phyloP scores from a whole-genome alignment of 2,329 filamentous ascomycete genomes.

The Pseudogymnoascus sp. region DNA sequence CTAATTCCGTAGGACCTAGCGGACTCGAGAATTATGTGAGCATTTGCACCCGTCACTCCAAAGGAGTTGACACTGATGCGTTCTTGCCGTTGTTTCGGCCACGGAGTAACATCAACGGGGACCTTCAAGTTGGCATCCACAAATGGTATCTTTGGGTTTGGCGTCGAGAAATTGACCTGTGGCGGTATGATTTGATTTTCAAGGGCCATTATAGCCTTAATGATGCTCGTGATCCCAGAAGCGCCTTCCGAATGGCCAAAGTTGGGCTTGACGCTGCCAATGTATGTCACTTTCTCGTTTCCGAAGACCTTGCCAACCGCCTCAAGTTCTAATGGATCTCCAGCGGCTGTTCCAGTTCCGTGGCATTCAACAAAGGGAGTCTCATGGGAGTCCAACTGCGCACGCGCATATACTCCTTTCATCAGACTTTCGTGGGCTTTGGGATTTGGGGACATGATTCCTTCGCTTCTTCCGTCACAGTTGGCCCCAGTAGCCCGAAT shows the following conservation, averaged over 20 bases:
- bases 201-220: slow-evolving; percentile 24
- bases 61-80: slow-evolving; percentile 24
- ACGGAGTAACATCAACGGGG: not conserved
- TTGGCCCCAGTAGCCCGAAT: slow-evolving; percentile 36
- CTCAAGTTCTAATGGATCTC: slow-evolving; percentile 16
- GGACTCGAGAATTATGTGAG: slow-evolving; percentile 31
- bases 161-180: slow-evolving; percentile 27
- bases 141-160: slow-evolving; percentile 15
- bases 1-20: not conserved
- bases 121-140: not conserved
- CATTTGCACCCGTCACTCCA: slow-evolving; percentile 40
- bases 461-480: slow-evolving; percentile 37
- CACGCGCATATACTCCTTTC: slow-evolving; percentile 25
- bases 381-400: slow-evolving; percentile 11
- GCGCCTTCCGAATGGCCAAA: slow-evolving; percentile 24
- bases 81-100: not conserved
- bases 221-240: slow-evolving; percentile 20
- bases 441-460: slow-evolving; percentile 36
- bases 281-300: slow-evolving; percentile 13
- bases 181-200: slow-evolving; percentile 26
- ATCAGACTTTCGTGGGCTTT: slow-evolving; percentile 30
- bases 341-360: slow-evolving; percentile 9
- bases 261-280: slow-evolving; percentile 15
- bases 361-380: slow-evolving; percentile 15
- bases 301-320: slow-evolving; percentile 18